These are phyloP conservation scores for Pseudoperonospora humuli DNA, from an alignment of 352 stramenopile genomes.

Conservation along the genomic window DNA sequence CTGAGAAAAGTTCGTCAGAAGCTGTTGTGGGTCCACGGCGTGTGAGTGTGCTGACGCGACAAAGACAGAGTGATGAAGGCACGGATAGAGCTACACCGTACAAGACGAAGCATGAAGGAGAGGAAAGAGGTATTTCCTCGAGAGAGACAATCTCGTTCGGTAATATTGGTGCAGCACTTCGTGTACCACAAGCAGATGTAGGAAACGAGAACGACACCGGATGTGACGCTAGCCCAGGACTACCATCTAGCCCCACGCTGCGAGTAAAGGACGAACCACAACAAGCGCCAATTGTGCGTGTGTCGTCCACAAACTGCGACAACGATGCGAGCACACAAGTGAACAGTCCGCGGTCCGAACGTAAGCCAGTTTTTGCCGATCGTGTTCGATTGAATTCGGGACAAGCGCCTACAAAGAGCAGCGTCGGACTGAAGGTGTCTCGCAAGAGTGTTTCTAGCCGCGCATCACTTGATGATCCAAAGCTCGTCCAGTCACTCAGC, in stretches of 20 bases:
- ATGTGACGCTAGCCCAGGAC: neutral
- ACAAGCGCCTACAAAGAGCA: conserved; percentile 6
- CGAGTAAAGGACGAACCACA: conserved; percentile 8
- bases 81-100: conserved; percentile 1
- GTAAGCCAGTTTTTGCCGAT: conserved; percentile 26
- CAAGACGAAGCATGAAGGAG: conserved; percentile 1
- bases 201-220: conserved; percentile 1
- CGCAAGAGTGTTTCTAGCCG: conserved; percentile 22
- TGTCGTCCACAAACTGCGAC: neutral
- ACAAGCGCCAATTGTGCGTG: neutral
- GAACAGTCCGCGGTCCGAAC: conserved; percentile 2
- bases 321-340: neutral
- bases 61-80: conserved; percentile 9
- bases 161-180: conserved; percentile 11
- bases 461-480: conserved; percentile 40
- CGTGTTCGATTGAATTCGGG: conserved; percentile 28
- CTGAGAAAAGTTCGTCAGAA: conserved; percentile 14
- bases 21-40: conserved; percentile 13
- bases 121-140: conserved; percentile 2
- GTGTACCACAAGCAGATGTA: conserved; percentile 2
- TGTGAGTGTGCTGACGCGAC: conserved; percentile 16
- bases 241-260: neutral
- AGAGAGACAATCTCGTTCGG: conserved; percentile 22
- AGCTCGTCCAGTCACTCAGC: conserved; percentile 27
- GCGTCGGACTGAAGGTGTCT: conserved; percentile 2